phyloP scores from a whole-genome alignment of 176 grass and related monocot genomes.

The Triticum urartu region DNA sequence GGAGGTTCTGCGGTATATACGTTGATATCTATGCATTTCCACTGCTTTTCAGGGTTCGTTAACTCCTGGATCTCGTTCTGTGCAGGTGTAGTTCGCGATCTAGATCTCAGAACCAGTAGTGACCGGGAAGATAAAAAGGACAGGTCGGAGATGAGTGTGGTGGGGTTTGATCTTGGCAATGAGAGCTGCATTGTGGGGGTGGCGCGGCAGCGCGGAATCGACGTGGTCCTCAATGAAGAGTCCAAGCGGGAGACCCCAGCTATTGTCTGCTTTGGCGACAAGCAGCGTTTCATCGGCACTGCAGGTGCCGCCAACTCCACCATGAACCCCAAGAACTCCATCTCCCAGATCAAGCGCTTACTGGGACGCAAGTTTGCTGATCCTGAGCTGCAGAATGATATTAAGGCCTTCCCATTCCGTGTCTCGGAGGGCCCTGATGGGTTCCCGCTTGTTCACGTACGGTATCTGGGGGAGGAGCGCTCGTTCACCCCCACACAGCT shows the following conservation, averaged over 20 bases:
- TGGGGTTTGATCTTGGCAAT: conserved; percentile 90
- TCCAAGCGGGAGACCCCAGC: conserved; percentile 91
- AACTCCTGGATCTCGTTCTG: conserved; percentile 31
- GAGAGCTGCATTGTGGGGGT: conserved; percentile 92
- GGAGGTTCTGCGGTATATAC: background rate
- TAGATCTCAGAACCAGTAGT: conserved; percentile 19
- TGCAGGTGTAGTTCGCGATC: background rate
- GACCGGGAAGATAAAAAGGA: background rate
- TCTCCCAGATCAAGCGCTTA: conserved; percentile 89
- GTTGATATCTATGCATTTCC: background rate
- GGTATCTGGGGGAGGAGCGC: conserved; percentile 59
- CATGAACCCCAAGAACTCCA: conserved; percentile 87
- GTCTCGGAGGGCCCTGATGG: conserved; percentile 65
- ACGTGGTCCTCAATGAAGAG: conserved; percentile 92
- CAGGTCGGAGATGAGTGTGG: conserved; percentile 69
- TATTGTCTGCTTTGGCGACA: conserved; percentile 91
- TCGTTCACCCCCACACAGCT: conserved; percentile 73
- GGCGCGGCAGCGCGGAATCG: conserved; percentile 81
- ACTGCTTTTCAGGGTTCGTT: background rate
- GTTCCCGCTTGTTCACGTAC: conserved; percentile 68
- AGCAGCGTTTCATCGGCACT: conserved; percentile 85
- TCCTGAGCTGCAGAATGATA: conserved; percentile 76
- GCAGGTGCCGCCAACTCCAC: conserved; percentile 68
- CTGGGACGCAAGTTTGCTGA: conserved; percentile 66
- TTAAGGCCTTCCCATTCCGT: conserved; percentile 54